These are phyloP conservation scores for Cladosporium sp. DNA, from an alignment of 2,329 filamentous ascomycete genomes.

Conservation along the genomic window DNA sequence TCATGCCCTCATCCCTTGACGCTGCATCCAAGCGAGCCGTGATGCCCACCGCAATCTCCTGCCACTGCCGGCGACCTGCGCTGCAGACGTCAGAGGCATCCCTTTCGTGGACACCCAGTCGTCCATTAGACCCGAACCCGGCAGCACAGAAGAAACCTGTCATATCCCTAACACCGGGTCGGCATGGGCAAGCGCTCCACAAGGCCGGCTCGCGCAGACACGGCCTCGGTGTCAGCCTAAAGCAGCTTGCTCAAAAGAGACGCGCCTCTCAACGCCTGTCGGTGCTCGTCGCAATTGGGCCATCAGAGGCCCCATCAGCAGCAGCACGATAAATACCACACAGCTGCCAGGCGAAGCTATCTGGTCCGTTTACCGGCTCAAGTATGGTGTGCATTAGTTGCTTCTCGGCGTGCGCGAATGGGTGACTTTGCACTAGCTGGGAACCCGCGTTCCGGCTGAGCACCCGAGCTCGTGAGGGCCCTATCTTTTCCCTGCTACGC, in stretches of 20 bases:
- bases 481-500: background rate
- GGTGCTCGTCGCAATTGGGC: background rate
- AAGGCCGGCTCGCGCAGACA: background rate
- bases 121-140: background rate
- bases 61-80: background rate
- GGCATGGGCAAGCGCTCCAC: slow-evolving; percentile 5
- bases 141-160: slow-evolving; percentile 10
- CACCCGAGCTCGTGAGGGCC: background rate
- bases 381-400: slow-evolving; percentile 6
- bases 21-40: slow-evolving; percentile 12
- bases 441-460: background rate
- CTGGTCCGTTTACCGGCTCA: background rate
- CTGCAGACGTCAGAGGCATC: too few relatives aligned
- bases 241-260: slow-evolving; percentile 7
- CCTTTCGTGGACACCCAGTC: background rate
- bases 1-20: slow-evolving; percentile 6
- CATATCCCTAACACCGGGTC: slow-evolving; percentile 9
- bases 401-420: background rate
- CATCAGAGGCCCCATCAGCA: background rate
- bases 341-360: background rate
- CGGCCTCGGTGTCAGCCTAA: slow-evolving; percentile 10
- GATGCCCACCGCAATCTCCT: background rate
- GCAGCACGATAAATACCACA: background rate
- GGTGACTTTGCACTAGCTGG: background rate
- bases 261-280: background rate